Base-by-base conservation (phyloP, 345 rosid genomes). In the Microthlaspi erraticum region DNA sequence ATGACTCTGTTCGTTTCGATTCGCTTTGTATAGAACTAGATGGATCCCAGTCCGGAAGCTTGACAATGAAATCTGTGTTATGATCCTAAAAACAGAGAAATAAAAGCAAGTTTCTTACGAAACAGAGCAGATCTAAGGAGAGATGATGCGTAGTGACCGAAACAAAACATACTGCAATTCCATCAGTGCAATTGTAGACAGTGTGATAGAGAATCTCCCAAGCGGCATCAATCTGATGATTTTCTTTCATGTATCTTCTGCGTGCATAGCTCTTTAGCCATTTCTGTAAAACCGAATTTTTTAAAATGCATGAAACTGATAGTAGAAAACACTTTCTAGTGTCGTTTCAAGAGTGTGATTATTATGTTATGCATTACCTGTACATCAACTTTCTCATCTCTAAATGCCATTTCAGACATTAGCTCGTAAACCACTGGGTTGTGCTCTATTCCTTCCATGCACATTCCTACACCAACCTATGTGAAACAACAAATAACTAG, bases 361-460 rank as follows among this genome's bases (percentile, higher is more conserved):
- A n/a, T 38, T 45, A 33, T 41, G 32, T 43, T 43, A 59, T 11
- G 44, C 61, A 41, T 83, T 84, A 93, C 98, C 87, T 64, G 78
- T 57, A 87, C 87, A 64, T 64, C 75, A 80, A 87, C 87, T 83
- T 87, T 88, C 76, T 89, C 75, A 59, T 74, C 82, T 59, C 87
- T 86, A 74, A 88, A 93, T 64, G 98, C 91, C 97, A 91, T 91
- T 85, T 93, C 98, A 43, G 97, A 91, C 85, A 84, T 86, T 41
- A 93, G 78, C 77, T 93, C 98, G 64, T 86, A 91, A 66, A 93
- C 97, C 60, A 93, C 87, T 0, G 97, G 97, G 70, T 93, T 91
- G 10, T 93, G 98, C 82, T 93, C 98, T 76, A 91, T 91, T 58
- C 98, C 97, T 74, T 93, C 98, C 97, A 87, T 87, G 84, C 98